Conservation (phyloP, 768 basidiomycete genomes). For the Candolleomyces efflorescens region DNA sequence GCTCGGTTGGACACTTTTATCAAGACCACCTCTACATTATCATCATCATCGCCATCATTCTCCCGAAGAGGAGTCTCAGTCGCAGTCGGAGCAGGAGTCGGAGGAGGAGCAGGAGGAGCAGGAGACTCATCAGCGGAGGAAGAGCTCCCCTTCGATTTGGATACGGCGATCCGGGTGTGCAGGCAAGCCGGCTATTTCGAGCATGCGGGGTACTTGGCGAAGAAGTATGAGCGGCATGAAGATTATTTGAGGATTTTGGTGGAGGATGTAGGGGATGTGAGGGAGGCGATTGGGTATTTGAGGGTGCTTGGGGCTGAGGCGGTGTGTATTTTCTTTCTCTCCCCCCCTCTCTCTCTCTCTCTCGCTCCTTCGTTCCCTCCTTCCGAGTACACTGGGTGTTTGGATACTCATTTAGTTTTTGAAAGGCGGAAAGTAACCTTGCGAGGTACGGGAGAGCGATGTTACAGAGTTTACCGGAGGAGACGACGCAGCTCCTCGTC, state of each 20-base stretch:
- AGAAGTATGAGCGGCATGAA: slow-evolving; percentile 86
- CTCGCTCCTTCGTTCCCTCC: background rate
- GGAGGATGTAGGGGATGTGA: slow-evolving; percentile 82
- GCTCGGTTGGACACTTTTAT: slow-evolving; percentile 87
- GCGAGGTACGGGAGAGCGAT: slow-evolving; percentile 86
- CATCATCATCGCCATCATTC: no score
- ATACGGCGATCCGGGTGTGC: slow-evolving; percentile 95
- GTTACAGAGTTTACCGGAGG: slow-evolving; percentile 75
- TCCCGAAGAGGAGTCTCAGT: no score
- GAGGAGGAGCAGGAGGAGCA: no score
- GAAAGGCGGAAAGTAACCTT: slow-evolving; percentile 82
- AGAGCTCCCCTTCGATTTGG: slow-evolving; percentile 93
- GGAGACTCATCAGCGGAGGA: slow-evolving; percentile 32
- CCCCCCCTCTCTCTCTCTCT: background rate
- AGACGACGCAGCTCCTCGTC: slow-evolving; percentile 87
- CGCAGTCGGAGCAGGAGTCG: no score
- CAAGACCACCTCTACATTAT: no score
- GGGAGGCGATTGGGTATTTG: slow-evolving; percentile 79
- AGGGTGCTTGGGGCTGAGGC: slow-evolving; percentile 72
- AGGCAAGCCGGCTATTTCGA: slow-evolving; percentile 95
- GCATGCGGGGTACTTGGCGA: slow-evolving; percentile 90
- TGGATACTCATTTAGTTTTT: no score
- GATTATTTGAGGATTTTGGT: slow-evolving; percentile 93
- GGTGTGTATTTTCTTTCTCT: slow-evolving; percentile 41
- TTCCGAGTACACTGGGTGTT: no score